phyloP scores from a whole-genome alignment of 1,284 basidiomycete species.

The Trichosporon ovoides region DNA sequence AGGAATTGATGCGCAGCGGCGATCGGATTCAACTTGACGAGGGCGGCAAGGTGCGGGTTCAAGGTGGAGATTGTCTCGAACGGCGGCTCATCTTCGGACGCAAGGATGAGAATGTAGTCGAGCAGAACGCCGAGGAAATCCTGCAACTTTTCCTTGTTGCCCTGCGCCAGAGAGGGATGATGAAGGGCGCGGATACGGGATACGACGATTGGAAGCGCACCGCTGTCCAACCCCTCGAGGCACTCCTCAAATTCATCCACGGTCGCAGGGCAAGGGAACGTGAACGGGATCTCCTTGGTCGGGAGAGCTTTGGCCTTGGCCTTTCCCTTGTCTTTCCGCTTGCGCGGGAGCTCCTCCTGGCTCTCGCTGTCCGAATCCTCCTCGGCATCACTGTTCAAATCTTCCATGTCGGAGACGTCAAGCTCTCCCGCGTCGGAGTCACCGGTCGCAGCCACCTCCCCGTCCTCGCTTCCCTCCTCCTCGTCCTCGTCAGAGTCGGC shows the following conservation, averaged over 20 bases:
- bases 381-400: constrained; percentile 43
- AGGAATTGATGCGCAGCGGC: constrained; percentile 74
- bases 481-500: constrained; percentile 39
- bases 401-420: constrained; percentile 35
- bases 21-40: constrained; percentile 76
- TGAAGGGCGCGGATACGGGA: constrained; percentile 87
- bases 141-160: constrained; percentile 89
- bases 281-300: constrained; percentile 74
- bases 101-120: constrained; percentile 79
- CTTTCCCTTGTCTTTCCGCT: constrained; percentile 37
- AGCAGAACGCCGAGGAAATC: constrained; percentile 77
- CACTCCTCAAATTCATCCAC: constrained; percentile 87
- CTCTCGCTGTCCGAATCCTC: constrained; percentile 18
- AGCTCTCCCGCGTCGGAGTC: constrained; percentile 41
- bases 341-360: constrained; percentile 21
- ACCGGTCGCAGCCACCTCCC: constrained; percentile 32
- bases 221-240: constrained; percentile 59
- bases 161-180: constrained; percentile 81
- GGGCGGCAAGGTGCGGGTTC: constrained; percentile 72
- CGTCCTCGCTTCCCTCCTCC: constrained; percentile 26
- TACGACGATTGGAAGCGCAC: constrained; percentile 73
- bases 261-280: constrained; percentile 78
- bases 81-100: constrained; percentile 60
- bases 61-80: constrained; percentile 60
- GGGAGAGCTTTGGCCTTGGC: constrained; percentile 51